A percentile compares a stretch with the other conserved stretches of the same genome.
Evolutionary conservation across 1,284 basidiomycete species (phyloP).

Genomic region (Trichosporon faecale): DNA sequence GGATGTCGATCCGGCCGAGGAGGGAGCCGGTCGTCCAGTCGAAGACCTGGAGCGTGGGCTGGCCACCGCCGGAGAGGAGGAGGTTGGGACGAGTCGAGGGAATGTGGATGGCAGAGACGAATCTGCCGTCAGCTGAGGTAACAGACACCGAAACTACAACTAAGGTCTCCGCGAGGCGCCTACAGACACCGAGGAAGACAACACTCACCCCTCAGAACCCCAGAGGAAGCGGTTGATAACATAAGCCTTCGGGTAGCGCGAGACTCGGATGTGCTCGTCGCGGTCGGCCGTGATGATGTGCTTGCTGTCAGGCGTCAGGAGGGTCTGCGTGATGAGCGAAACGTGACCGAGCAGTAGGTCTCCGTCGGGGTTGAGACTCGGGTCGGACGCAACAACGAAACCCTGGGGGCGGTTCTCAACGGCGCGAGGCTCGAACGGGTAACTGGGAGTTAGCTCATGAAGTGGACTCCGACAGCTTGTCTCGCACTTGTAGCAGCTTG

Average conservation of each 20-base stretch:
- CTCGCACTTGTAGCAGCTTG: no score
- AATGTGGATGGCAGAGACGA: constrained; percentile 74
- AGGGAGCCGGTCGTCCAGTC: constrained; percentile 66
- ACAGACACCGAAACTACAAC: no score
- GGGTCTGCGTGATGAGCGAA: constrained; percentile 71
- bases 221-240: constrained; percentile 79
- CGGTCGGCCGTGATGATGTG: constrained; percentile 82
- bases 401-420: constrained; percentile 35
- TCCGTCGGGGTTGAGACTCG: constrained; percentile 57
- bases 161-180: no score
- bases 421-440: constrained; percentile 60
- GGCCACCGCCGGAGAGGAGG: constrained; percentile 84
- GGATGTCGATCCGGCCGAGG: constrained; percentile 59
- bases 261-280: constrained; percentile 90
- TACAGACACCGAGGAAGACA: no score
- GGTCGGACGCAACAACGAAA: constrained; percentile 66
- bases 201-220: constrained; percentile 71
- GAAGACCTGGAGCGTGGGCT: constrained; percentile 72
- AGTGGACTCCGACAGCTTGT: neutral
- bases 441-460: constrained; percentile 25
- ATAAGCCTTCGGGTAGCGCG: constrained; percentile 78
- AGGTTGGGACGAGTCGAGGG: constrained; percentile 56
- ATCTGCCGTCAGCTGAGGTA: constrained; percentile 58
- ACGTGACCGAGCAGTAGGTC: constrained; percentile 60
- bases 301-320: constrained; percentile 64